phyloP scores from a whole-genome alignment of 2,329 filamentous ascomycete genomes.

The Xylariaceae sp. region DNA sequence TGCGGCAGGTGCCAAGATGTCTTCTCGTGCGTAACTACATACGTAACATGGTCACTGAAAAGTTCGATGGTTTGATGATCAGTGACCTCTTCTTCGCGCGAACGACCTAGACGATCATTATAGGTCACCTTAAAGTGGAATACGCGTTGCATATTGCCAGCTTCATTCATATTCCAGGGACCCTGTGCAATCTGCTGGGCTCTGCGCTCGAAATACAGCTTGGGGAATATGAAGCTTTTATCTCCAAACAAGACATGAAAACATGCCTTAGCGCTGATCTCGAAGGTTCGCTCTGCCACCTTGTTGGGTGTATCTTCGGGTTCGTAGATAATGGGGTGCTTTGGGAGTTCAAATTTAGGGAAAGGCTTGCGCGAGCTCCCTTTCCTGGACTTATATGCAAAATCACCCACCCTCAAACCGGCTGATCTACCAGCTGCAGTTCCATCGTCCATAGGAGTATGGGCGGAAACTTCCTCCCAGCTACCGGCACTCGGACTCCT shows the following conservation, averaged over 20 bases:
- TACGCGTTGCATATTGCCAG: conserved; percentile 67
- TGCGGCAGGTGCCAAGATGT: conserved; percentile 82
- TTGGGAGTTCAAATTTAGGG: conserved; percentile 76
- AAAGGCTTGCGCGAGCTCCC: conserved; percentile 39
- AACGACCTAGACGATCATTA: conserved; percentile 60
- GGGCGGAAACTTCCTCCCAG: conserved; percentile 76
- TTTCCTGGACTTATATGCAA: conserved; percentile 36
- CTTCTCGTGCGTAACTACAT: conserved; percentile 59
- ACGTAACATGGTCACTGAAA: conserved; percentile 69
- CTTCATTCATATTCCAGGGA: conserved; percentile 72
- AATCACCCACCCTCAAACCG: conserved; percentile 33
- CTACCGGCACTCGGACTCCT: conserved; percentile 76
- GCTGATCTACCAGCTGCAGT: conserved; percentile 41
- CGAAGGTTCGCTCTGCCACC: conserved; percentile 76
- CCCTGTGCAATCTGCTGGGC: conserved; percentile 79
- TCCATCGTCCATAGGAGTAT: conserved; percentile 57
- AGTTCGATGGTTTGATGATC: conserved; percentile 87
- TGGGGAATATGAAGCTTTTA: conserved; percentile 89
- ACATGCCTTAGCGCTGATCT: conserved; percentile 87
- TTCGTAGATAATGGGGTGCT: conserved; percentile 75
- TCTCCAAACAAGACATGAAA: conserved; percentile 97
- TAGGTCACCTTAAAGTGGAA: conserved; percentile 76
- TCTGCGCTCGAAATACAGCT: conserved; percentile 78
- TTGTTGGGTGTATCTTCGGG: conserved; percentile 75
- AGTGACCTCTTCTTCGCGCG: conserved; percentile 58